Conservation (phyloP, 1,284 basidiomycete species). For the Ganoderma multipileum region DNA sequence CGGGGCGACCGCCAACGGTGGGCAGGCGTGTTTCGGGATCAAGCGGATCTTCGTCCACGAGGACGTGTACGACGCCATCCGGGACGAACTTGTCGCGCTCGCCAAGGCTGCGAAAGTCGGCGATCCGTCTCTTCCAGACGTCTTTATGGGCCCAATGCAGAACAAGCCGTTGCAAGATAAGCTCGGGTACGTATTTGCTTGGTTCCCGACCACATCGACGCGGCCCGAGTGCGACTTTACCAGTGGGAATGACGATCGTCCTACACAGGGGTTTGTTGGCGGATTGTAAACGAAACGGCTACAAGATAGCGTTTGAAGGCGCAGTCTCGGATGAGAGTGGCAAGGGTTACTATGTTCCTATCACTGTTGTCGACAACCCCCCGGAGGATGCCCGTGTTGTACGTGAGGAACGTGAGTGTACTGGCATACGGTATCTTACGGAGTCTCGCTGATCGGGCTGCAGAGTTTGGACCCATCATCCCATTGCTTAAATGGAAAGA, state of each 20-base stretch:
- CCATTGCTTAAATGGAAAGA: constrained; percentile 27
- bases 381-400: constrained; percentile 26
- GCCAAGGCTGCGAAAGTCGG: constrained; percentile 21
- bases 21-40: constrained; percentile 26
- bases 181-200: constrained; percentile 15
- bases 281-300: constrained; percentile 20
- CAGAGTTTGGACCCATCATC: constrained; percentile 28
- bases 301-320: constrained; percentile 22
- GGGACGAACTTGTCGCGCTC: constrained; percentile 23
- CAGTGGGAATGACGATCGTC: too few relatives aligned
- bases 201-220: neutral
- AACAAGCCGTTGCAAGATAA: constrained; percentile 20
- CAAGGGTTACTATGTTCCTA: constrained; percentile 24
- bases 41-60: constrained; percentile 29
- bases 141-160: constrained; percentile 23
- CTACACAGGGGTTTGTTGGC: constrained; percentile 12
- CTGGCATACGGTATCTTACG: too few relatives aligned
- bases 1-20: constrained; percentile 17
- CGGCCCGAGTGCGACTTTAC: neutral
- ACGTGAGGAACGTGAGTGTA: constrained; percentile 28
- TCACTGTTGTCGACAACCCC: constrained; percentile 27
- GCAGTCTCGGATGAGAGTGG: neutral
- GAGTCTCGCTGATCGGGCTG: neutral
- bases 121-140: constrained; percentile 17
- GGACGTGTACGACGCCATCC: constrained; percentile 23